Evolutionary conservation across 257 asterid genomes (phyloP).

Genomic region (Solanum pinnatisectum): DNA sequence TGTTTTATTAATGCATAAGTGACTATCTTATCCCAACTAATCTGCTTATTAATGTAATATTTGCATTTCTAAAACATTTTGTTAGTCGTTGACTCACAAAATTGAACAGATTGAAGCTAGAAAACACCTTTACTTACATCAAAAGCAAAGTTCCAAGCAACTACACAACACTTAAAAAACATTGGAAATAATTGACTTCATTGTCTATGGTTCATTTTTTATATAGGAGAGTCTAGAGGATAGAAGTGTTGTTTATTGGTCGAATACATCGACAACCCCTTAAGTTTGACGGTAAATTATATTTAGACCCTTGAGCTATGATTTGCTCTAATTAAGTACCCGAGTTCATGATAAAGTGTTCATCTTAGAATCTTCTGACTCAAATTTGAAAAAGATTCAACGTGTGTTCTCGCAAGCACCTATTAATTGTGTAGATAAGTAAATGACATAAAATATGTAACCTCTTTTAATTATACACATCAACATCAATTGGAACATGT

Average conservation of each 20-base stretch:
- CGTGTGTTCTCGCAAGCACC: not conserved
- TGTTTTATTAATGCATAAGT: not conserved
- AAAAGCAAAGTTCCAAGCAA: constrained; percentile 9
- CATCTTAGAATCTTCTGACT: not conserved
- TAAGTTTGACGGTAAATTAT: not conserved
- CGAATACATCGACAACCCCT: not conserved
- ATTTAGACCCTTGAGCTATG: not conserved
- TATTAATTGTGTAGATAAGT: not conserved
- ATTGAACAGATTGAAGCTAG: not conserved
- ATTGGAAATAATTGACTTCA: constrained; percentile 10
- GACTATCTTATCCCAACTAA: not conserved
- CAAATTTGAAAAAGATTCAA: not conserved
- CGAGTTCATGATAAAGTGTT: not conserved
- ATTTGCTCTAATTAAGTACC: not conserved
- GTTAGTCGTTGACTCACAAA: not conserved
- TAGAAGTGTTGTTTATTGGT: not conserved
- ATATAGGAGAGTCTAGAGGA: not conserved
- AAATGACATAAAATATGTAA: too few species aligned
- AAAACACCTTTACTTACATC: not conserved
- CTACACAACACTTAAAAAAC: not conserved
- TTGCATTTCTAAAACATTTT: not conserved
- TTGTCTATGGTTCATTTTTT: not conserved
- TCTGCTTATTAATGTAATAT: not conserved
- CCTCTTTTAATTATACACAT: not conserved
- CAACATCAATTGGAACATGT: not conserved